Base-by-base conservation (phyloP, 2,329 filamentous ascomycete species). In the Boeremia lycopersici region DNA sequence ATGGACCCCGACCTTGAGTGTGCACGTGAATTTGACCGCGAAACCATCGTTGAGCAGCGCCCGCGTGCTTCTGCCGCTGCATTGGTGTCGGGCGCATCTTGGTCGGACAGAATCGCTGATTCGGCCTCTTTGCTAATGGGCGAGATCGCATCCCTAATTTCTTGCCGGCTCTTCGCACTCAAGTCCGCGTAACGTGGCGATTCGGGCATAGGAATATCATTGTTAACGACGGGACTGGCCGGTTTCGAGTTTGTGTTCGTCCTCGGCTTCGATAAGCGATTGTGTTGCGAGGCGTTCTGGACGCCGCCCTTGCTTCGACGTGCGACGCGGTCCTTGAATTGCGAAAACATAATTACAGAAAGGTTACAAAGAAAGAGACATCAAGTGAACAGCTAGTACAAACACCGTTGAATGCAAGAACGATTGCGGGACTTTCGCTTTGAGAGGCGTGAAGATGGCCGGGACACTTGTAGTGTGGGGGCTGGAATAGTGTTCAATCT, bases 221-320 rank as follows among this genome's bases (percentile, higher is more conserved):
- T 41, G n/a, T 60, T 59, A 28, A 56, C 48, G 40, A 38, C 45
- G 31, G 47, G 56, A 50, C 56, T 59, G 46, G 35, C 61, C 34
- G 17, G 30, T 9, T 59, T 63, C 15, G 70, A 71, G 45, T 74
- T 73, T 28, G 65, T 67, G 55, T 72, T 74, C 9, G 73, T 74
- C 60, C 67, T 74, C 7, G 73, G 71, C 57, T 74, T 74, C 23
- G 67, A 68, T 33, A 74, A 65, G 55, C 64, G 63, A 56, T 74
- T 65, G 41, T 68, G 57, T 30, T 57, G 58, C 33, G 57, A 40
- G 33, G 57, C 58, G 56, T 64, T 70, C 51, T 70, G 65, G 17
- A 63, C 61, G 60, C 72, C 73, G 30, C 69, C 69, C 34, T 50
- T 66, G 63, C 57, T 42, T 45, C 53, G 54, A 42, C 35, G 56